A percentile compares a stretch with the other conserved stretches of the same genome.
These are phyloP conservation scores for Saccharomycopsis phalli DNA, from an alignment of 1,139 yeast genomes.

Conservation along the genomic window DNA sequence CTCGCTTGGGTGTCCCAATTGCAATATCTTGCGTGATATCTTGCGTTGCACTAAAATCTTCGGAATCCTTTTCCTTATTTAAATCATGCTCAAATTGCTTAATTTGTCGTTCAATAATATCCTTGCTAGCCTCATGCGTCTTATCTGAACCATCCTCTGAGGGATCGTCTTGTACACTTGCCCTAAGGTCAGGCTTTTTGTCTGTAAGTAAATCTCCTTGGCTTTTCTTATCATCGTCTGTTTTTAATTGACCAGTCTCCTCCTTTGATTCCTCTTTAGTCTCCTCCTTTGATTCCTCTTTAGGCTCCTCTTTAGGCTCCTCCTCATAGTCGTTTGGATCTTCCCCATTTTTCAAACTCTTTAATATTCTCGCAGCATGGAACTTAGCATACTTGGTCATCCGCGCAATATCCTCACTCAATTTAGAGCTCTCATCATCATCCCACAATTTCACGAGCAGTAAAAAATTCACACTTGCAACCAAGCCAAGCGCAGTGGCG, in stretches of 20 bases:
- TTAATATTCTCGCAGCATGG: constrained; percentile 48
- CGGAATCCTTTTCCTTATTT: neutral
- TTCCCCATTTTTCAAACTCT: constrained; percentile 35
- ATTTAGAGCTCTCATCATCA: constrained; percentile 24
- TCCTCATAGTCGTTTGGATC: constrained; percentile 38
- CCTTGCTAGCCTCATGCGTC: too few species aligned
- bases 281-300: neutral
- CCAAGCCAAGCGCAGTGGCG: constrained; percentile 37
- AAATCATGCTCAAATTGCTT: neutral
- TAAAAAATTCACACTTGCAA: constrained; percentile 43
- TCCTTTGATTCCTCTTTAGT: neutral
- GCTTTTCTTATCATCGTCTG: too few species aligned
- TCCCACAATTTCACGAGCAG: constrained; percentile 37
- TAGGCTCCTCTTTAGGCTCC: constrained; percentile 2
- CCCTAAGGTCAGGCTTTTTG: too few species aligned
- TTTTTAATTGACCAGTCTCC: neutral
- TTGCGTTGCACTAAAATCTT: too few species aligned
- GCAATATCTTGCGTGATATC: too few species aligned
- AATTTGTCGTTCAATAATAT: neutral
- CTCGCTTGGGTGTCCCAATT: too few species aligned
- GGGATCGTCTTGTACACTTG: too few species aligned
- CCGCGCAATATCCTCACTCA: constrained; percentile 24
- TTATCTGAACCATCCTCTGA: too few species aligned
- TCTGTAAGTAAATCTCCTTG: too few species aligned
- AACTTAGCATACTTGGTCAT: constrained; percentile 48